A percentile compares a stretch with the other conserved stretches of the same genome.
Evolutionary conservation across 2,329 filamentous ascomycete genomes (phyloP).

Genomic region (Aspergillus pseudoglaucus): DNA sequence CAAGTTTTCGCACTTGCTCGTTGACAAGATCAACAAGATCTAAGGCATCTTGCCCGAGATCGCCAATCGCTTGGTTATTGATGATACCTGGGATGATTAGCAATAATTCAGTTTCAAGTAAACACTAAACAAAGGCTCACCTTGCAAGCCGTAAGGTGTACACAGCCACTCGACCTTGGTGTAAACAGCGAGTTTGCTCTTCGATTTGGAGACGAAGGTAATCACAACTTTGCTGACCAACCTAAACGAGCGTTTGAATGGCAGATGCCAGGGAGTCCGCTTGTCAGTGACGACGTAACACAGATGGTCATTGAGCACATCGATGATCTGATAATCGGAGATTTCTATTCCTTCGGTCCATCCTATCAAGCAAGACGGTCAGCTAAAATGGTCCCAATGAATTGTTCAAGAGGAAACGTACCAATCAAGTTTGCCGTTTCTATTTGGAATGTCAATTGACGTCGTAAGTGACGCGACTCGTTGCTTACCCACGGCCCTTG

Average conservation of each 20-base stretch:
- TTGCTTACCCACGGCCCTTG: slow-evolving; percentile 77
- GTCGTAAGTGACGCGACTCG: slow-evolving; percentile 63
- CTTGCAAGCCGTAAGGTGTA: slow-evolving; percentile 47
- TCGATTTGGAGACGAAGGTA: slow-evolving; percentile 85
- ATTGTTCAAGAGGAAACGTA: slow-evolving; percentile 22
- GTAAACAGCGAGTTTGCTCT: slow-evolving; percentile 84
- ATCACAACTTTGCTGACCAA: slow-evolving; percentile 88
- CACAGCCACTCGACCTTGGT: slow-evolving; percentile 82
- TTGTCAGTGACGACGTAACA: slow-evolving; percentile 62
- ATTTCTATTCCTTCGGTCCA: slow-evolving; percentile 55
- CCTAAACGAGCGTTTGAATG: slow-evolving; percentile 70
- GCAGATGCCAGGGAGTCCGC: slow-evolving; percentile 73
- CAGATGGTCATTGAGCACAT: slow-evolving; percentile 70
- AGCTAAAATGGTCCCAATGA: neutral
- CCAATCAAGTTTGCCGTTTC: slow-evolving; percentile 61
- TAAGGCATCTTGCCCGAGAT: slow-evolving; percentile 48
- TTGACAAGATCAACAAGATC: slow-evolving; percentile 46
- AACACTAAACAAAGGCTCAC: slow-evolving; percentile 21
- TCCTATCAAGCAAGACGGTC: slow-evolving; percentile 24
- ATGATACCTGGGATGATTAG: slow-evolving; percentile 40
- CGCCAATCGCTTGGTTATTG: slow-evolving; percentile 63
- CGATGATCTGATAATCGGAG: slow-evolving; percentile 78
- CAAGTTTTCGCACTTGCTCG: slow-evolving; percentile 43
- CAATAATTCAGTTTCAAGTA: neutral
- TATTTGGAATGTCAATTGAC: slow-evolving; percentile 76